Conservation (phyloP, 1,284 basidiomycete species). For the Meira nashicola region DNA sequence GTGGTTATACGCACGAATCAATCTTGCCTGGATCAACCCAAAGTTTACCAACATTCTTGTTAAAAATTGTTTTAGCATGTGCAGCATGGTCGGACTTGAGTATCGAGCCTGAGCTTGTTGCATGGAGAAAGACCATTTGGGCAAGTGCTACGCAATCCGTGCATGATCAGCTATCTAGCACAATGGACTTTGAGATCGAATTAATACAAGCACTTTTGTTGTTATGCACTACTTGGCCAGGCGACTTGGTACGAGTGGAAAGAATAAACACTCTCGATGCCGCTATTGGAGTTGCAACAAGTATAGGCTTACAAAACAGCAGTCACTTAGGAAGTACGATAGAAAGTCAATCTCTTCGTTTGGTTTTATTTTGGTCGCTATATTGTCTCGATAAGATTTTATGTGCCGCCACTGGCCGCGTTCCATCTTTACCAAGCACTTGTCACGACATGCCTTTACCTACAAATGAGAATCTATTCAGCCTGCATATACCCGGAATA, state of each 20-base stretch:
- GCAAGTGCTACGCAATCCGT: conserved; percentile 8
- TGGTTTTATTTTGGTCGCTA: conserved; percentile 11
- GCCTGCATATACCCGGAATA: neutral
- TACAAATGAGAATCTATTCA: neutral
- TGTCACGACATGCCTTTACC: conserved; percentile 6
- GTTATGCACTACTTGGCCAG: conserved; percentile 7
- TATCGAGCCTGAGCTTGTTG: conserved; percentile 10
- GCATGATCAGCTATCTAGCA: conserved; percentile 3
- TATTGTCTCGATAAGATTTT: conserved; percentile 7
- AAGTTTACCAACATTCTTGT: conserved; percentile 8
- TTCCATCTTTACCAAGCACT: neutral
- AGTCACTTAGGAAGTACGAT: neutral
- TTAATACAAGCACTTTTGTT: conserved; percentile 15
- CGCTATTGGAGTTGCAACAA: conserved; percentile 5
- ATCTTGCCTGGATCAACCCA: neutral
- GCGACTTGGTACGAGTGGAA: conserved; percentile 6
- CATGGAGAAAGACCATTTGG: conserved; percentile 12
- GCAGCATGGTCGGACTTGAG: conserved; percentile 6
- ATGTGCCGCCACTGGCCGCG: neutral
- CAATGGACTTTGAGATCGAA: neutral
- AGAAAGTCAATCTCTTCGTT: neutral
- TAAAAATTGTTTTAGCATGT: conserved; percentile 7
- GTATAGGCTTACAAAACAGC: conserved; percentile 4
- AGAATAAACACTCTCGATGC: conserved; percentile 10
- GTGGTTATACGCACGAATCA: neutral